phyloP scores from a whole-genome alignment of 768 basidiomycete species.

The Amanita molliuscula region DNA sequence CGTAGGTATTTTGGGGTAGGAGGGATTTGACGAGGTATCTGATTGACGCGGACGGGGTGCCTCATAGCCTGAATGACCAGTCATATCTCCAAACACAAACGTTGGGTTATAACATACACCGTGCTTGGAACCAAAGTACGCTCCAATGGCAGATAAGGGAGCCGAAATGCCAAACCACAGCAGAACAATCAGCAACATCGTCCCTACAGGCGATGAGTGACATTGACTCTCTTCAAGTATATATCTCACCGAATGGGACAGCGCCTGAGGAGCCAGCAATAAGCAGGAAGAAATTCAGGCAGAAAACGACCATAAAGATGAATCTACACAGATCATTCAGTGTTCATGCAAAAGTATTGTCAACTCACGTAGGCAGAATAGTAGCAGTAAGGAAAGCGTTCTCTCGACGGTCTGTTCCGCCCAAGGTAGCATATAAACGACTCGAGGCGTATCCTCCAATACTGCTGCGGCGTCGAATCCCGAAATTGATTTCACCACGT shows the following conservation, averaged over 20 bases:
- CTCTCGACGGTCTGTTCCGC: slow-evolving; percentile 67
- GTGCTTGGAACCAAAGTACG: slow-evolving; percentile 78
- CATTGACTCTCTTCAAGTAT: background rate
- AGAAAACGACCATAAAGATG: slow-evolving; percentile 77
- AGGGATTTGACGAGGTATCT: slow-evolving; percentile 94
- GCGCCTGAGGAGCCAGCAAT: slow-evolving; percentile 85
- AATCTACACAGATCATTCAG: slow-evolving; percentile 31
- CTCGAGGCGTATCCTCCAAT: slow-evolving; percentile 86
- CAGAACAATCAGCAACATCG: slow-evolving; percentile 73
- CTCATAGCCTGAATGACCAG: slow-evolving; percentile 39
- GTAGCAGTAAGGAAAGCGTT: slow-evolving; percentile 86
- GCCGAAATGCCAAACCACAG: slow-evolving; percentile 94
- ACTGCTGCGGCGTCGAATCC: slow-evolving; percentile 24
- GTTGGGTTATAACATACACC: slow-evolving; percentile 43
- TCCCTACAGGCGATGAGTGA: slow-evolving; percentile 33
- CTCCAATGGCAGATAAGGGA: slow-evolving; percentile 78
- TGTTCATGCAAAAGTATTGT: background rate
- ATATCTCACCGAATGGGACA: slow-evolving; percentile 73
- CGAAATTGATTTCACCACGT: background rate
- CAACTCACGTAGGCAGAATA: slow-evolving; percentile 69
- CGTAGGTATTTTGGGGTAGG: slow-evolving; percentile 76
- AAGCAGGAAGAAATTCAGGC: slow-evolving; percentile 88
- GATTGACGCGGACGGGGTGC: slow-evolving; percentile 86
- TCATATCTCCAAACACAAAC: background rate
- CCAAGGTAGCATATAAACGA: slow-evolving; percentile 70